Base-by-base conservation (phyloP, 352 stramenopile species). In the Globisporangium nunn region DNA sequence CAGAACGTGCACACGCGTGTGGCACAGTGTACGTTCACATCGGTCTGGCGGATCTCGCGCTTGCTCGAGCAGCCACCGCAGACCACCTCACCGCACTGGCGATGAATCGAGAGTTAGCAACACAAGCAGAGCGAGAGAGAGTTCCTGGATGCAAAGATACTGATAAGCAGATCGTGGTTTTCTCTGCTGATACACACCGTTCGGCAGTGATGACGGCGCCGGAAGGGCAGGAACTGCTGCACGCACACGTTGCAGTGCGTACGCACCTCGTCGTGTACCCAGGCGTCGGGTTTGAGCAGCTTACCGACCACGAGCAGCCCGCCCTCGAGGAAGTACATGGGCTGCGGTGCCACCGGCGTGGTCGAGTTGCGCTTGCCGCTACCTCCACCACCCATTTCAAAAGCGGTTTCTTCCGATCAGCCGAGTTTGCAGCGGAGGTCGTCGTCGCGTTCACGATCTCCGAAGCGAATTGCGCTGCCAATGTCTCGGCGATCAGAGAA, bases 191-290 rank as follows among this genome's bases (percentile, higher is more conserved):
- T 17, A 66, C 61, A 28, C 45, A 78, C 70, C 58, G 82, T 90
- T 52, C 82, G 80, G 51, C 82, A 92, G 63, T 92, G 82, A 52
- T 90, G 80, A 41, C 82, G 78, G 15, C 80, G 76, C 17, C 80
- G 80, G 49, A 92, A 89, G 7, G 82, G 74, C 39, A 88, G 63
- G 64, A 92, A 93, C 54, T 89, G 80, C 75, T 89, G 78, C 33
- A 91, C 68, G 61, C 82, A 93, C 44, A 90, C 74, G 56, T 75
- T 93, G 71, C 82, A 93, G 59, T 91, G 82, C 17, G 78, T 87
- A 29, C 80, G 76, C 41, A 80, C 62, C 18, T 78, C 71, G 62
- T 92, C 80, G 33, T 85, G 66, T 12, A 92, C 64, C 82, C 82
- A 92, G 8, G 64, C 64, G 44, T 88, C 74, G 18, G 74, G 84